Evolutionary conservation across 2,329 filamentous ascomycete genomes (phyloP).

Genomic region (Aphanoascus verrucosus): DNA sequence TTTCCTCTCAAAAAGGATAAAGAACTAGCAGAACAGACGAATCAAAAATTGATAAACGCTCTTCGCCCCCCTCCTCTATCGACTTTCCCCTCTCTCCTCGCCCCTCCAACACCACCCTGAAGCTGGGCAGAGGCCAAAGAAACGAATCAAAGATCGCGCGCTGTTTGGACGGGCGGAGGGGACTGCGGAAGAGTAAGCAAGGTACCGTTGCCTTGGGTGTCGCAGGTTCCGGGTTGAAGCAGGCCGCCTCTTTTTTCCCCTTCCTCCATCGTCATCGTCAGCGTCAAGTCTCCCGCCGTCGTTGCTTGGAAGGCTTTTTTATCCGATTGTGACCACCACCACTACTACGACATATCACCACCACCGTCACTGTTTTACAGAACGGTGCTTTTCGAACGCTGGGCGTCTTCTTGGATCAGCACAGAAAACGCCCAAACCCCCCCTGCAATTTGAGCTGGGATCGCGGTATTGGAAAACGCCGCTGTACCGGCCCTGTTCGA

Average conservation of each 20-base stretch:
- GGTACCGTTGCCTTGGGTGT: slow-evolving; percentile 10
- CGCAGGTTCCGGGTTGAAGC: neutral
- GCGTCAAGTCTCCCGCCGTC: neutral
- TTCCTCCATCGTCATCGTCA: neutral
- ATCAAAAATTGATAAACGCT: neutral
- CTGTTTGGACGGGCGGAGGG: neutral
- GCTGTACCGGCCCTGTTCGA: neutral
- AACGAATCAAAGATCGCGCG: slow-evolving; percentile 3
- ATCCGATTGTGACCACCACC: neutral
- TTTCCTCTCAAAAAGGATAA: neutral
- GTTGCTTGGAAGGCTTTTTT: neutral
- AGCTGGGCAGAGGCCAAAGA: neutral
- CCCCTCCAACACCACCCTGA: neutral
- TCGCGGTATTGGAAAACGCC: neutral
- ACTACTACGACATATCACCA: too few species aligned
- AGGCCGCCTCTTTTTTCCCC: too few species aligned
- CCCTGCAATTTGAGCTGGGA: neutral
- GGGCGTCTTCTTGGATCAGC: neutral
- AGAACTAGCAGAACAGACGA: neutral
- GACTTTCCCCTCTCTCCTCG: neutral
- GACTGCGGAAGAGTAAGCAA: slow-evolving; percentile 4
- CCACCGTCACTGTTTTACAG: neutral
- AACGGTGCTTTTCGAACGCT: neutral
- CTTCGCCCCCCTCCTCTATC: neutral
- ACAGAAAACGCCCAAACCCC: neutral